phyloP scores from a whole-genome alignment of 1,139 yeast species.

The Nematodospora anomalae region DNA sequence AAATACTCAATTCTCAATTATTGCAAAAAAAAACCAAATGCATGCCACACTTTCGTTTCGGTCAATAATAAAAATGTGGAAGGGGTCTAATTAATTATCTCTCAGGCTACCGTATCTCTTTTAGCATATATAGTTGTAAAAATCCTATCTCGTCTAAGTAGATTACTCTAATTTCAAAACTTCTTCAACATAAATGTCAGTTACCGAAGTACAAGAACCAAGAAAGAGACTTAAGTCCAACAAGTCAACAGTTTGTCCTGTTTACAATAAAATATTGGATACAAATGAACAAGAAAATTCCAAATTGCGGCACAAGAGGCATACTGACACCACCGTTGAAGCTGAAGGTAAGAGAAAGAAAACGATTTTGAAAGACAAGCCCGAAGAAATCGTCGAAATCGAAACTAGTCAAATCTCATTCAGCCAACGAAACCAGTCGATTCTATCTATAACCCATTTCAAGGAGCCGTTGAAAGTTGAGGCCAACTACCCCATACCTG shows the following conservation, averaged over 20 bases:
- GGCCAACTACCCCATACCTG: slow-evolving; percentile 19
- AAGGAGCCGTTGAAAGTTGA: slow-evolving; percentile 19
- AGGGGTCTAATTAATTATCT: too few species aligned
- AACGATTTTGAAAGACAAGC: background rate
- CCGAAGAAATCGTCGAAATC: too few species aligned
- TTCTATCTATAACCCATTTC: slow-evolving; percentile 17
- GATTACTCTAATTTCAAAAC: too few species aligned
- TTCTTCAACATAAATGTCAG: too few species aligned
- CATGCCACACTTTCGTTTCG: slow-evolving; percentile 1
- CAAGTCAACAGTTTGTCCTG: slow-evolving; percentile 3
- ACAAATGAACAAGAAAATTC: slow-evolving; percentile 1
- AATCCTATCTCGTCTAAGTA: too few species aligned
- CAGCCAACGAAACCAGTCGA: slow-evolving; percentile 13
- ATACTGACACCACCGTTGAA: background rate
- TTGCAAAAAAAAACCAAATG: slow-evolving; percentile 1
- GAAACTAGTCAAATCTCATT: slow-evolving; percentile 10
- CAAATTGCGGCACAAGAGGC: background rate
- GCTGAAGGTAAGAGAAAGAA: background rate
- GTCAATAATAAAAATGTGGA: too few species aligned
- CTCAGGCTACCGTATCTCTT: too few species aligned
- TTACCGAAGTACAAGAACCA: slow-evolving; percentile 11
- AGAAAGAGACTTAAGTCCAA: slow-evolving; percentile 13
- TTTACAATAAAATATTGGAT: slow-evolving; percentile 3
- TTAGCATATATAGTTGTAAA: too few species aligned
- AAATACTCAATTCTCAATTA: too few species aligned